Percentiles rank a stretch among this genome's conserved stretches.
phyloP scores from a whole-genome alignment of 768 basidiomycete genomes.

The Boletus pseudo-olivaceus region DNA sequence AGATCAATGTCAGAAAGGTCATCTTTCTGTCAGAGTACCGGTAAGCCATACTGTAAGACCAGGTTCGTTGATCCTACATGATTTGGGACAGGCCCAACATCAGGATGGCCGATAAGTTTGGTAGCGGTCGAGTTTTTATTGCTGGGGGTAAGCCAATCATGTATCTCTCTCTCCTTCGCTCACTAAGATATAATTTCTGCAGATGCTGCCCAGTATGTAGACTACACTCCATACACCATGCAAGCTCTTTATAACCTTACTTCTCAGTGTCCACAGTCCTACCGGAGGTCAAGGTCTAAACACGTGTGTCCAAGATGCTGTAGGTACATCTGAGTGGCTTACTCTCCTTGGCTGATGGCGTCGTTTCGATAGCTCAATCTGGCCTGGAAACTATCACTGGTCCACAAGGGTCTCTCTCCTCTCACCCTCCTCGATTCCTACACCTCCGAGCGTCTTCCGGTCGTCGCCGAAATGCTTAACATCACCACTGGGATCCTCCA shows the following conservation, averaged over 20 bases:
- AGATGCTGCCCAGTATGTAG: conserved; percentile 46
- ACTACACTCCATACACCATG: background rate
- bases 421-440: conserved; percentile 39
- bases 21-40: conserved; percentile 26
- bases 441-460: conserved; percentile 41
- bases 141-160: conserved; percentile 36
- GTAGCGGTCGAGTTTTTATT: conserved; percentile 43
- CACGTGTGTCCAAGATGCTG: conserved; percentile 37
- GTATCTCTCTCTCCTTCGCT: background rate
- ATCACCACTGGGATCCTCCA: conserved; percentile 31
- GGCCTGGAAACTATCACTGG: conserved; percentile 44
- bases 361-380: conserved; percentile 35
- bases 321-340: conserved; percentile 20
- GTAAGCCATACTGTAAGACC: conserved; percentile 16
- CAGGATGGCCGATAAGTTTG: conserved; percentile 44
- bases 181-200: background rate
- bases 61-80: background rate
- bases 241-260: background rate
- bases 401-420: conserved; percentile 35
- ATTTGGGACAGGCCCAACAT: conserved; percentile 40
- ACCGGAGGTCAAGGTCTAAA: conserved; percentile 35
- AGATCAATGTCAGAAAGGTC: conserved; percentile 31
- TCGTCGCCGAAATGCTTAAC: conserved; percentile 45
- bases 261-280: conserved; percentile 21
- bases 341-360: background rate